Evolutionary conservation across 176 grass and related monocot genomes (phyloP).

Genomic region (Tuctoria greenei): DNA sequence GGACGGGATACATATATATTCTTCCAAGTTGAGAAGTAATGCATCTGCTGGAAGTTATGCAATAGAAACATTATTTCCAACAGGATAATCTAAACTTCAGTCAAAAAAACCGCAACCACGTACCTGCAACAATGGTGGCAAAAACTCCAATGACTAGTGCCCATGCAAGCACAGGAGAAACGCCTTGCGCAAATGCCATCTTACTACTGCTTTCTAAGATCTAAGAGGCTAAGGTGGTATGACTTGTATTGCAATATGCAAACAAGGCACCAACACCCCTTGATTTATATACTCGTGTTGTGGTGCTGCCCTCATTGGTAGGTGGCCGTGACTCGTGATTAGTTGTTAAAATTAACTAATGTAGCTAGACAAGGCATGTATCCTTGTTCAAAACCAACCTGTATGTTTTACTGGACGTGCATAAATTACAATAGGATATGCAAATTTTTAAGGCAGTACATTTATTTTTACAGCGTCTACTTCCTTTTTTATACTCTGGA

Average conservation of each 20-base stretch:
- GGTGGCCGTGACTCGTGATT: conserved; percentile 18
- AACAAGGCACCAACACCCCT: neutral
- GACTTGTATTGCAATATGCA: neutral
- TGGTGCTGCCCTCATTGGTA: neutral
- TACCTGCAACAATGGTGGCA: conserved; percentile 28
- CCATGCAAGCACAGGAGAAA: neutral
- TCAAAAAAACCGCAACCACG: neutral
- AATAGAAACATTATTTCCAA: neutral
- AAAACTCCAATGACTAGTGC: conserved; percentile 34
- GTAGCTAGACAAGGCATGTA: neutral
- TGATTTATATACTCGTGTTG: neutral
- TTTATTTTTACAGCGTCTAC: neutral
- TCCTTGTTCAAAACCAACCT: neutral
- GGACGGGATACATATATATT: no score
- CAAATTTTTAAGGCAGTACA: neutral
- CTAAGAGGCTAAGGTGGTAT: neutral
- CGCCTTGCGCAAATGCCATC: neutral
- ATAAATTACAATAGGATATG: neutral
- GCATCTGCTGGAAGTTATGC: no score
- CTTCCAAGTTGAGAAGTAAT: no score
- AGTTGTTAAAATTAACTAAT: neutral
- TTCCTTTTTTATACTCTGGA: neutral
- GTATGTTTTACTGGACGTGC: neutral
- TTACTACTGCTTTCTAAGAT: neutral
- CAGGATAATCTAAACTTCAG: neutral